phyloP scores from a whole-genome alignment of 768 basidiomycete species.

The Lactarius sp. region DNA sequence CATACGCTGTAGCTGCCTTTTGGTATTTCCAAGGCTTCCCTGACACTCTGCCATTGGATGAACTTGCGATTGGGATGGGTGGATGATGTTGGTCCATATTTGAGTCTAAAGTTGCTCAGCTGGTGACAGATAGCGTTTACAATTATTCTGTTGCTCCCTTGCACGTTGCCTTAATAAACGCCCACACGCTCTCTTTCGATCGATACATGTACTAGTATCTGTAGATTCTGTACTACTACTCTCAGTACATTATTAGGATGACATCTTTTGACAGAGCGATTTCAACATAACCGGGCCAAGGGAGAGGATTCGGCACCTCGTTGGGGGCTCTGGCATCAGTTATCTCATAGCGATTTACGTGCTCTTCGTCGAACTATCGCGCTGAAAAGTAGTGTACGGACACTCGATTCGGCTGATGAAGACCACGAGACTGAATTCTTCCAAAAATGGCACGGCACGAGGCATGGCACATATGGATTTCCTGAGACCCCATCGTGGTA shows the following conservation, averaged over 20 bases:
- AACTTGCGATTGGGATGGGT: constrained; percentile 43
- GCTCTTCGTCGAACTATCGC: background rate
- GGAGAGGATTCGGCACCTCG: background rate
- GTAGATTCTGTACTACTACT: too few relatives aligned
- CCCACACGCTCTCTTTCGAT: background rate
- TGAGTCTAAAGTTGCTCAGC: background rate
- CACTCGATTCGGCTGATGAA: background rate
- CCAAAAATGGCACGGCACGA: background rate
- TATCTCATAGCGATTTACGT: too few relatives aligned
- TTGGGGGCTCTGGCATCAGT: too few relatives aligned
- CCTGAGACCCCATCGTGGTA: too few relatives aligned
- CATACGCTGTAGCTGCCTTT: constrained; percentile 51
- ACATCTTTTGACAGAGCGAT: too few relatives aligned
- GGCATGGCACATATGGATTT: too few relatives aligned
- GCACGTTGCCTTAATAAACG: too few relatives aligned
- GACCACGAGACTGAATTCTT: background rate
- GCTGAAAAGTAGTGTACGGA: background rate
- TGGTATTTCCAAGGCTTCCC: constrained; percentile 62
- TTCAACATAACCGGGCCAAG: too few relatives aligned
- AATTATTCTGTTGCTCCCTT: too few relatives aligned
- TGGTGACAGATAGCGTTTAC: too few relatives aligned
- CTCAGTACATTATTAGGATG: too few relatives aligned
- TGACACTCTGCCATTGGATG: constrained; percentile 61
- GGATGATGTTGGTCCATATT: constrained; percentile 13
- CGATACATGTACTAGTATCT: too few relatives aligned